Evolutionary conservation across 305 asterid species (phyloP), one percentile per base, ranked within the genome.

Genomic region (Striga hermonthica): DNA sequence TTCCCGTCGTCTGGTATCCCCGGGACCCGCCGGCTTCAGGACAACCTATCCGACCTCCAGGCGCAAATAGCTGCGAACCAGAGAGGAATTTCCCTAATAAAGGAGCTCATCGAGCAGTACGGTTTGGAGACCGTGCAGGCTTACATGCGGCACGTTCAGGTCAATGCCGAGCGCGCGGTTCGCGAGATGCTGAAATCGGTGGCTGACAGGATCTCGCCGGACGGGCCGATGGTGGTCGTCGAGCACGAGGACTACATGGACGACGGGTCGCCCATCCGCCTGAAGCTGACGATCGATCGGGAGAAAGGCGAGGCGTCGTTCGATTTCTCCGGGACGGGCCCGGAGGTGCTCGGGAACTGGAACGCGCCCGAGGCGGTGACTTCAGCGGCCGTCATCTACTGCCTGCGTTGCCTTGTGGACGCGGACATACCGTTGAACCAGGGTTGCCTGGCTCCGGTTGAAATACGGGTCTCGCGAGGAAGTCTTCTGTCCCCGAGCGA

Each of bases 11-110:
- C 89, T 7, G 93, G 82, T 14, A 86, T 89, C 74, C 91, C 97
- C 4, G 97, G 98, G 57, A 86, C 96, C 0, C 94, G 98, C 22
- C 81, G 95, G 76, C 94, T 93, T 72, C 96, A 88, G 74, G 98
- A 93, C 70, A 93, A 93, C 72, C 75, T 93, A 69, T 93, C 98
- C 0, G 97, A 93, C 71, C 95, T 93, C 62, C 98, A 71, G 39
- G 98, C 98, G 0, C 98, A 93, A 80, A 85, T 93, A 54, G 98
- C 98, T 64, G 97, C 98, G 13, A 93, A 90, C 77, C 98, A 88
- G 78, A 79, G 98, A 78, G 98, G 98, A 67, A 90, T 90, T 35
- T 70, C 87, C 11, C 94, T 93, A 57, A 88, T 93, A 35, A 90
- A 90, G 75, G 98, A 93, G 79, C 96, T 93, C 15, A 90, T 93